These are phyloP conservation scores for Acorus calamus DNA, from an alignment of 106 monocot species.

Conservation along the genomic window DNA sequence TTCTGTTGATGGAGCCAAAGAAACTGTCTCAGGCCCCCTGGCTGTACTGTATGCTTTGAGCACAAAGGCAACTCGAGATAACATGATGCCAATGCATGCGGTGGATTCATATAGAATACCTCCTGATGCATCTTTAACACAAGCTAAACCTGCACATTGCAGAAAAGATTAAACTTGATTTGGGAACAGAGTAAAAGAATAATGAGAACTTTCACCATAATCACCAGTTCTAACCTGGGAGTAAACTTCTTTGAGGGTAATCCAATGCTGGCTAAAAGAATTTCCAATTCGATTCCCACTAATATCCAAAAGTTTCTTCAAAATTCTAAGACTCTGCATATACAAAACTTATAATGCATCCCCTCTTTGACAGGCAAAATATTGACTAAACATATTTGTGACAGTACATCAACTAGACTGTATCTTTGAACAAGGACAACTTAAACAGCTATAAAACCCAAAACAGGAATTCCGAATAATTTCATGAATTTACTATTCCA, in stretches of 20 bases:
- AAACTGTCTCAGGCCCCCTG: conserved; percentile 20
- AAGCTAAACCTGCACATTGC: conserved; percentile 42
- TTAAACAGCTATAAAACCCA: too few relatives aligned
- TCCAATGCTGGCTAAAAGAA: conserved; percentile 60
- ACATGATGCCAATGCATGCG: conserved; percentile 66
- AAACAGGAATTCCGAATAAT: too few relatives aligned
- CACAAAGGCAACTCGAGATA: conserved; percentile 50
- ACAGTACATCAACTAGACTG: too few relatives aligned
- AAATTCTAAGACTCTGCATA: conserved; percentile 60
- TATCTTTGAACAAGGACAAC: too few relatives aligned
- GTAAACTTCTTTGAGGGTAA: conserved; percentile 47
- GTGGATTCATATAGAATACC: conserved; percentile 78
- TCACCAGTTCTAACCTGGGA: conserved; percentile 46
- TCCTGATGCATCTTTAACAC: conserved; percentile 44
- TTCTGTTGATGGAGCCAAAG: conserved; percentile 13
- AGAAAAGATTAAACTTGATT: conserved; percentile 3
- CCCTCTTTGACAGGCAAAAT: too few relatives aligned
- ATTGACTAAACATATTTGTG: too few relatives aligned
- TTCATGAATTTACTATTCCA: too few relatives aligned
- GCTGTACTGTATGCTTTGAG: conserved; percentile 36
- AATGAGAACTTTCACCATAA: not conserved
- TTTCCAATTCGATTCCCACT: conserved; percentile 27
- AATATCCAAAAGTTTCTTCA: conserved; percentile 65
- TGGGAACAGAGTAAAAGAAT: not conserved
- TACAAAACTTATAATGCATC: too few relatives aligned